Percentiles rank a stretch among this genome's conserved stretches.
Evolutionary conservation across 2,329 filamentous ascomycete genomes (phyloP).

Genomic region (Fusarium nelsonii): DNA sequence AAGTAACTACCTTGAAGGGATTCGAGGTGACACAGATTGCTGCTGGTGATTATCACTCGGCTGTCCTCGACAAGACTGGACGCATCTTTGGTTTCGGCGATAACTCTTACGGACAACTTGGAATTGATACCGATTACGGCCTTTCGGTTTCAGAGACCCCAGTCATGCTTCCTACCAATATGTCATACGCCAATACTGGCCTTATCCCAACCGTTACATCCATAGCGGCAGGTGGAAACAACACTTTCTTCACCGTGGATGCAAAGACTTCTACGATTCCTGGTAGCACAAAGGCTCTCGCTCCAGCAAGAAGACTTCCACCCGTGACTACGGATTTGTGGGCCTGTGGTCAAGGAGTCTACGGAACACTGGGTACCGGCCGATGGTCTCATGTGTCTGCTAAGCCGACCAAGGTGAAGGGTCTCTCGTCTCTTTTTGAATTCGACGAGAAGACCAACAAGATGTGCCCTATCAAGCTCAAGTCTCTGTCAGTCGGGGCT

Average conservation of each 20-base stretch:
- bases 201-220: slow-evolving; percentile 76
- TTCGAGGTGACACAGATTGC: slow-evolving; percentile 81
- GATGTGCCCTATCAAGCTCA: slow-evolving; percentile 81
- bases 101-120: slow-evolving; percentile 90
- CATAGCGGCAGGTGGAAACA: slow-evolving; percentile 86
- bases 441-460: slow-evolving; percentile 80
- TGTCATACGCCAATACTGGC: slow-evolving; percentile 77
- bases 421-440: slow-evolving; percentile 85
- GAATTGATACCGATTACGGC: slow-evolving; percentile 77
- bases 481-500: slow-evolving; percentile 78
- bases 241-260: slow-evolving; percentile 89
- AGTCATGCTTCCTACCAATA: slow-evolving; percentile 75
- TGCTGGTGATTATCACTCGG: slow-evolving; percentile 86
- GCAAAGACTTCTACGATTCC: slow-evolving; percentile 64
- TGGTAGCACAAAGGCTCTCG: slow-evolving; percentile 35
- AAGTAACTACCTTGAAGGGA: slow-evolving; percentile 77
- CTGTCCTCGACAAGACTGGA: slow-evolving; percentile 81
- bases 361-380: slow-evolving; percentile 84
- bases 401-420: slow-evolving; percentile 82
- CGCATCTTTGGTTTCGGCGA: slow-evolving; percentile 90
- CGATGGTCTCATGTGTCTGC: slow-evolving; percentile 90
- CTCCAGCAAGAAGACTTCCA: slow-evolving; percentile 52
- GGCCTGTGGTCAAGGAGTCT: slow-evolving; percentile 88
- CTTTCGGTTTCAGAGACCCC: slow-evolving; percentile 76
- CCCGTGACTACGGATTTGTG: slow-evolving; percentile 73